phyloP scores from a whole-genome alignment of 2,329 filamentous ascomycete species.

The Apiospora kogelbergensis region DNA sequence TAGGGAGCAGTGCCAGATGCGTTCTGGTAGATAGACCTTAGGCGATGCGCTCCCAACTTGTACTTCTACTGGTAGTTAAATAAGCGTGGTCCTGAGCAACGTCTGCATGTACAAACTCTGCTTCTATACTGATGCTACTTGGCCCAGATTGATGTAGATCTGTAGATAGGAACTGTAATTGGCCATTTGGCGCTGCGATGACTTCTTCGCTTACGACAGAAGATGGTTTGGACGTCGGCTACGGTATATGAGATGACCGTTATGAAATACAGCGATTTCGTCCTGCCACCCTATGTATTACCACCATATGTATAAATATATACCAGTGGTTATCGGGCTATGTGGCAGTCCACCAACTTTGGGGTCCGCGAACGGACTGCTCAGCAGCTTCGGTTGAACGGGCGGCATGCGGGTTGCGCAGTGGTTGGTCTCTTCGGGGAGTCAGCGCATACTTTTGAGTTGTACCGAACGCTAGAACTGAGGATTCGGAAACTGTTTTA shows the following conservation, averaged over 20 bases:
- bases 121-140: neutral
- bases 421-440: neutral
- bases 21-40: neutral
- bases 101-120: neutral
- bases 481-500: neutral
- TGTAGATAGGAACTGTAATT: neutral
- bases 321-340: neutral
- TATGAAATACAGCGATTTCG: neutral
- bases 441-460: neutral
- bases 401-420: neutral
- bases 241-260: neutral
- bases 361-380: neutral
- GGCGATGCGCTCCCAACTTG: neutral
- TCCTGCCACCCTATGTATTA: too few relatives aligned
- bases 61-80: neutral
- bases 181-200: neutral
- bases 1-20: neutral
- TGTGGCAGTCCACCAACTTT: neutral
- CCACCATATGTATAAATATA: too few relatives aligned
- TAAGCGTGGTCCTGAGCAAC: neutral
- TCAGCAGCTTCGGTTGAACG: neutral
- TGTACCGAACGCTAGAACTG: neutral
- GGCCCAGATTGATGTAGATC: neutral
- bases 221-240: neutral
- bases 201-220: neutral